These are phyloP conservation scores for Pseudozyma thailandica DNA, from an alignment of 1,284 basidiomycete species.

Conservation along the genomic window DNA sequence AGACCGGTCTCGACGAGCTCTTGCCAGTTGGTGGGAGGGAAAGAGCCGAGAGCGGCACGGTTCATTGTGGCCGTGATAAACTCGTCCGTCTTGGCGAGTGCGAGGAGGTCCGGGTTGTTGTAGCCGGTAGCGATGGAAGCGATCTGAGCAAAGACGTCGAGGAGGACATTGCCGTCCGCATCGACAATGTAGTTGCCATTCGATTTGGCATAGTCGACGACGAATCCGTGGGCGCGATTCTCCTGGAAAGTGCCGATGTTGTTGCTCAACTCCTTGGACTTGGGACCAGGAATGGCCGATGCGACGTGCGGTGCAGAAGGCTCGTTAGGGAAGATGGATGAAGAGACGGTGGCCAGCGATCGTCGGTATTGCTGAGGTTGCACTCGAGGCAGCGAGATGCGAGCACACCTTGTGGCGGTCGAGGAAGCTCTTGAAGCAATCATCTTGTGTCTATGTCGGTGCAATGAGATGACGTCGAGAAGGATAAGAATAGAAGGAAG, in stretches of 20 bases:
- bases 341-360: conserved; percentile 32
- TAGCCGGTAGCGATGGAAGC: conserved; percentile 69
- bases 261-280: conserved; percentile 55
- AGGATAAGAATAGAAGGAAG: not conserved
- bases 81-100: conserved; percentile 66
- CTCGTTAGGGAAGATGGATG: conserved; percentile 59
- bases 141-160: conserved; percentile 73
- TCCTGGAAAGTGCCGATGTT: conserved; percentile 69
- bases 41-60: conserved; percentile 72
- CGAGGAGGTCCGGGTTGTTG: conserved; percentile 70
- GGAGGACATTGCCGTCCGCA: conserved; percentile 72
- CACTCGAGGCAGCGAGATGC: conserved; percentile 6
- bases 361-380: conserved; percentile 21
- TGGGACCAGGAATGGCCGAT: conserved; percentile 64
- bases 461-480: not conserved
- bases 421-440: conserved; percentile 20
- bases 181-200: conserved; percentile 71
- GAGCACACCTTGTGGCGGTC: conserved; percentile 14
- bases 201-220: conserved; percentile 69
- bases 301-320: conserved; percentile 55
- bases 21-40: conserved; percentile 71
- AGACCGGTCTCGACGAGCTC: conserved; percentile 70
- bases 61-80: conserved; percentile 70
- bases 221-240: conserved; percentile 69
- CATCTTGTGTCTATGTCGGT: conserved; percentile 9